phyloP scores from a whole-genome alignment of 192 early-diverging fungal species.

The Cetraspora pellucida region DNA sequence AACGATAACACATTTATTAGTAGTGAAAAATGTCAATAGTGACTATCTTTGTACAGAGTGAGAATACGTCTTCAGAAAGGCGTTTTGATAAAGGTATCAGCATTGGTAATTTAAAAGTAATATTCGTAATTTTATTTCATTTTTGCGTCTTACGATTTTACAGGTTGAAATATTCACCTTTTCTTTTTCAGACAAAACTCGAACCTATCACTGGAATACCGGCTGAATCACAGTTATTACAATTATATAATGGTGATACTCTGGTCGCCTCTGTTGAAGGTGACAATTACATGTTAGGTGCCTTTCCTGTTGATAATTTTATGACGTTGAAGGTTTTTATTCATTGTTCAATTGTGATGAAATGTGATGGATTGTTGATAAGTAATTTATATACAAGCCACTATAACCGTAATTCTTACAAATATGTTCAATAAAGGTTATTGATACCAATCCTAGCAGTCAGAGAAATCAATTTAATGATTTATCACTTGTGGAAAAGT shows the following conservation, averaged over 20 bases:
- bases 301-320: constrained; percentile 83
- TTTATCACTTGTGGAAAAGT: constrained; percentile 90
- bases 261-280: constrained; percentile 53
- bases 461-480: constrained; percentile 80
- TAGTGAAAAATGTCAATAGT: constrained; percentile 68
- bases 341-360: neutral
- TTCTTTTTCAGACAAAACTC: constrained; percentile 62
- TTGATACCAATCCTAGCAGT: constrained; percentile 68
- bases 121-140: constrained; percentile 31
- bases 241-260: constrained; percentile 59
- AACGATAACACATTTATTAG: no score
- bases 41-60: constrained; percentile 85
- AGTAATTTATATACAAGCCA: neutral
- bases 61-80: constrained; percentile 82
- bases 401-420: no score
- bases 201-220: constrained; percentile 93
- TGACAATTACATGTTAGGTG: constrained; percentile 78
- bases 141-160: constrained; percentile 18
- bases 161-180: neutral
- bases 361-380: neutral
- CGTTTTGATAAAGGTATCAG: constrained; percentile 78
- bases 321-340: constrained; percentile 69
- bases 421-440: constrained; percentile 49
- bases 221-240: constrained; percentile 62
- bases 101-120: constrained; percentile 74